phyloP scores from a whole-genome alignment of 768 basidiomycete species.

The Pulveroboletus sp. region DNA sequence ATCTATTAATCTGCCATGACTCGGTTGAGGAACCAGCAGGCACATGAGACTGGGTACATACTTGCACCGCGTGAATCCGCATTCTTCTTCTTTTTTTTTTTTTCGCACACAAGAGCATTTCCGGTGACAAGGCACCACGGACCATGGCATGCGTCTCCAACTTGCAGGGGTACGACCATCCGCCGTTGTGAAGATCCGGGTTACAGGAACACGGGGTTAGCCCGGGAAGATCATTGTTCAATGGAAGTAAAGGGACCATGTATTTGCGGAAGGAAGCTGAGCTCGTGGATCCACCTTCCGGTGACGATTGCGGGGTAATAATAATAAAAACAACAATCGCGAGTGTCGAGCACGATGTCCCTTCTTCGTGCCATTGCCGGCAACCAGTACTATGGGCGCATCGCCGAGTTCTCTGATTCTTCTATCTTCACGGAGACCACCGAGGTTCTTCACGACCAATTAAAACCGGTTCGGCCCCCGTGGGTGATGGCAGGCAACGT shows the following conservation, averaged over 20 bases:
- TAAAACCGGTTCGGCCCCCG: slow-evolving; percentile 1
- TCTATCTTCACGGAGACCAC: neutral
- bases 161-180: slow-evolving; percentile 6
- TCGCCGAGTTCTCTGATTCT: neutral
- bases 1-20: slow-evolving; percentile 17
- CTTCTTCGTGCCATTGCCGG: too few relatives aligned
- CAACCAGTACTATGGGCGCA: neutral
- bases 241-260: slow-evolving; percentile 8
- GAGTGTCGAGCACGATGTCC: neutral
- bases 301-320: slow-evolving; percentile 12
- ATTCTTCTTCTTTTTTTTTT: slow-evolving; percentile 7
- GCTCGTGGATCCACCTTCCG: neutral
- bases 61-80: slow-evolving; percentile 18
- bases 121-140: slow-evolving; percentile 5
- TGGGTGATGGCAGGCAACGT: too few relatives aligned
- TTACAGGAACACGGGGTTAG: slow-evolving; percentile 14
- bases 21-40: slow-evolving; percentile 19
- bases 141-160: neutral
- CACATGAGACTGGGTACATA: slow-evolving; percentile 9
- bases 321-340: neutral
- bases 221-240: slow-evolving; percentile 18
- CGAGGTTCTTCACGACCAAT: slow-evolving; percentile 6
- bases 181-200: slow-evolving; percentile 21
- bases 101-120: slow-evolving; percentile 4
- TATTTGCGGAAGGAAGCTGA: neutral